Evolutionary conservation across 495 filamentous ascomycete genomes (phyloP).

Genomic region (Aspergillus affinis): DNA sequence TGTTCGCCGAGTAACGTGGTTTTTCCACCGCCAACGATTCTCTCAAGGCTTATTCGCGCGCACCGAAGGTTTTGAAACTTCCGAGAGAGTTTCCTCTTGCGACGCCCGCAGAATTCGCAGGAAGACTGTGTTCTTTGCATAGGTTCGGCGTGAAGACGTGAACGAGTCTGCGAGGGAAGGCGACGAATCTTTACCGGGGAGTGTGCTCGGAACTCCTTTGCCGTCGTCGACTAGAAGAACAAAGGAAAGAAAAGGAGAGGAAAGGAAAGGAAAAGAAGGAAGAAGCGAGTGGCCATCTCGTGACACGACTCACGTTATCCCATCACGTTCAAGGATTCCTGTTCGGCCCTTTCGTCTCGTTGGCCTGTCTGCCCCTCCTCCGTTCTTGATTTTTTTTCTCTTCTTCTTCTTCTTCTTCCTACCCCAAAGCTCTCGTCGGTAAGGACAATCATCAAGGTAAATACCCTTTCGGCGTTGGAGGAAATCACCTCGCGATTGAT

Average conservation of each 20-base stretch:
- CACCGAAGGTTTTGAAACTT: not conserved
- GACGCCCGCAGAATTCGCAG: not conserved
- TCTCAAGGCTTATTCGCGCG: not conserved
- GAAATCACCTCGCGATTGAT: not conserved
- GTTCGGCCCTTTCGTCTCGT: not conserved
- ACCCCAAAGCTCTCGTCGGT: not conserved
- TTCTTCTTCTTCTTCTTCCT: not conserved
- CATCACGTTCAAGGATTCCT: not conserved
- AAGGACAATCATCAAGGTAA: not conserved
- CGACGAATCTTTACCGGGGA: not conserved
- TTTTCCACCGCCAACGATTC: not conserved
- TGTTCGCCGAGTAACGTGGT: conserved; percentile 1
- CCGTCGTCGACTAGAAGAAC: not conserved
- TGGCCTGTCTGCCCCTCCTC: not conserved
- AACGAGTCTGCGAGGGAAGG: not conserved
- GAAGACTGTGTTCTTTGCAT: not conserved
- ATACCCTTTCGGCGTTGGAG: not conserved
- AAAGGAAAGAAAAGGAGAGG: not conserved
- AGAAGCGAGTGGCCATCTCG: conserved; percentile 6
- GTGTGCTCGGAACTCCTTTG: not conserved
- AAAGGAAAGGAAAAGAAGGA: conserved; percentile 1
- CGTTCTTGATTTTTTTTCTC: not conserved
- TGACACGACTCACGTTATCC: conserved; percentile 12
- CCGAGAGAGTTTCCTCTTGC: not conserved
- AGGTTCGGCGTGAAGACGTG: not conserved